Evolutionary conservation across 441 rosid genomes (phyloP).

Genomic region (Populus hybrid): DNA sequence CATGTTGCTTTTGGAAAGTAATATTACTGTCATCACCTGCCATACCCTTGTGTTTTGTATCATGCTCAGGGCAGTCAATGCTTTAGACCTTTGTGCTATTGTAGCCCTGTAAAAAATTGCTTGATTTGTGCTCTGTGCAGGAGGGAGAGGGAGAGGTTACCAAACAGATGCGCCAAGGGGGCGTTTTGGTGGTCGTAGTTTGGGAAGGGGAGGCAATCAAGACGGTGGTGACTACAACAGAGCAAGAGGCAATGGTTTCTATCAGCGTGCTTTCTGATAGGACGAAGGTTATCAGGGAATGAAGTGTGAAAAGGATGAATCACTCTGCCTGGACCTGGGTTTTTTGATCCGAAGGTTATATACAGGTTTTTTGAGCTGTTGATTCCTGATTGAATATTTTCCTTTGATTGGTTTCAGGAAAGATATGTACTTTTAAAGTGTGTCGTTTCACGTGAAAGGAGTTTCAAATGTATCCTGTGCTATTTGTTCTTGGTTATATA

Average conservation of each 20-base stretch:
- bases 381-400: conserved; percentile 25
- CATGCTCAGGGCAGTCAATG: no score
- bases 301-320: conserved; percentile 3
- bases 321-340: conserved; percentile 7
- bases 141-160: conserved; percentile 84
- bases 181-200: conserved; percentile 60
- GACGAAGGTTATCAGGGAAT: conserved; percentile 5
- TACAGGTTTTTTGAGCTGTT: conserved; percentile 16
- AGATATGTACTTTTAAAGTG: conserved; percentile 34
- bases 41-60: not conserved
- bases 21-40: not conserved
- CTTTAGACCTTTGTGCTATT: not conserved
- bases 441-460: conserved; percentile 32
- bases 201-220: conserved; percentile 63
- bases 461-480: conserved; percentile 2
- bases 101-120: not conserved
- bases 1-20: not conserved
- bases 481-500: conserved; percentile 10
- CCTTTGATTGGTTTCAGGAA: not conserved
- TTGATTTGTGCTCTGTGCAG: conserved; percentile 22
- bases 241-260: conserved; percentile 70
- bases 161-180: conserved; percentile 71
- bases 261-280: conserved; percentile 60
- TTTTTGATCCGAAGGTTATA: conserved; percentile 12
- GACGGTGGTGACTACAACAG: conserved; percentile 67